These are phyloP conservation scores for Erysimum cheiranthoides DNA, from an alignment of 345 rosid genomes.

Conservation along the genomic window DNA sequence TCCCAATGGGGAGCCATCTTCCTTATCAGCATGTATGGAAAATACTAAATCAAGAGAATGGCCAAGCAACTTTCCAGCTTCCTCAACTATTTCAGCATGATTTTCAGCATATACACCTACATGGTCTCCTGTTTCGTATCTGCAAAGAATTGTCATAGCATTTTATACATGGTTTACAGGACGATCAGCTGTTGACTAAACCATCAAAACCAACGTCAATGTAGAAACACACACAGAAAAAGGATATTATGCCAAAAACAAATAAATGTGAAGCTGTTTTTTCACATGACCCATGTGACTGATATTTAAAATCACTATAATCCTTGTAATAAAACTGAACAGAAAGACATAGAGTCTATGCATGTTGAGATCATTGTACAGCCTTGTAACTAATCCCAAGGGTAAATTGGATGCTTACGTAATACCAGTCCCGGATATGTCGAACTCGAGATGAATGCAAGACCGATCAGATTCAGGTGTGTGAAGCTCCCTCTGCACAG, in stretches of 20 bases:
- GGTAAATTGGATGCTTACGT: constrained; percentile 54
- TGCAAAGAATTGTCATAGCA: constrained; percentile 39
- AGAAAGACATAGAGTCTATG: background rate
- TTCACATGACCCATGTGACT: constrained; percentile 2
- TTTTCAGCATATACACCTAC: constrained; percentile 85
- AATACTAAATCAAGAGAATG: constrained; percentile 70
- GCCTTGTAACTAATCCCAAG: constrained; percentile 9
- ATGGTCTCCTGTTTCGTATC: constrained; percentile 98
- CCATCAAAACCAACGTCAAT: background rate
- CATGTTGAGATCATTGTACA: constrained; percentile 8
- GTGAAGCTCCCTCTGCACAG: constrained; percentile 84
- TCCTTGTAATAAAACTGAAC: background rate
- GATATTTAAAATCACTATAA: background rate
- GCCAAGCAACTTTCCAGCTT: constrained; percentile 72
- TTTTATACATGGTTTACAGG: background rate
- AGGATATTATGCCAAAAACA: background rate
- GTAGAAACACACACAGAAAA: background rate
- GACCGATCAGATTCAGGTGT: constrained; percentile 88
- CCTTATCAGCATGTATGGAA: constrained; percentile 76
- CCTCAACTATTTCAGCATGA: constrained; percentile 73
- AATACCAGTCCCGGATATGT: constrained; percentile 71
- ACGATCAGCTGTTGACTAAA: background rate
- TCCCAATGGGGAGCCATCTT: constrained; percentile 76
- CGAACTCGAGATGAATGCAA: constrained; percentile 95
- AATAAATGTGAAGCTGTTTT: background rate